Base-by-base conservation (phyloP, 2,329 filamentous ascomycete species). In the Shiraia sp. region DNA sequence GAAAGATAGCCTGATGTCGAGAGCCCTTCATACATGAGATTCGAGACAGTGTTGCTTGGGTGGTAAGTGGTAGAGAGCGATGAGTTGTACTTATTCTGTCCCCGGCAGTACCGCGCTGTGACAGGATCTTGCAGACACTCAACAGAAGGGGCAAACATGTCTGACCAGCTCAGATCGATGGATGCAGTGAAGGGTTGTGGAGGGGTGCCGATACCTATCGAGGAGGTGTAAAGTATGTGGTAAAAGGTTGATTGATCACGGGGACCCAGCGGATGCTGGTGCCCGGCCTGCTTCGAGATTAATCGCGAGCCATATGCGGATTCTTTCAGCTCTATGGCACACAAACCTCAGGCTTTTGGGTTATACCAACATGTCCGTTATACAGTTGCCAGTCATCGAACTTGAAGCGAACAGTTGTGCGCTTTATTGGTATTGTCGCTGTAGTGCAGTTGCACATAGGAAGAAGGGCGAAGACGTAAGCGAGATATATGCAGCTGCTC, bases 381-480 rank as follows among this genome's bases (percentile, higher is more conserved):
- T 38, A 38, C 19, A 38, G 28, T 38, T 38, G 27, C 27, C 27
- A 38, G 28, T 38, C 36, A 29, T 38, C 36, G 28, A 38, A 38
- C 32, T 38, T 38, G 36, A 38, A 38, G 36, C 36, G 36, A 38
- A 38, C 23, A 14, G 36, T 38, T 32, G 36, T 38, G 36, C 36
- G 36, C 27, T 32, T 38, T 27, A 38, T 38, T 32, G 27, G 36
- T 38, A 38, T 32, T 14, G 36, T 38, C 28, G 27, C 36, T 32
- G 28, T 38, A 23, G 27, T 29, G 28, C 27, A 17, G 36, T 29
- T 38, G 27, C 36, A 38, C 36, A 38, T 10, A 32, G 36, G 28
- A 38, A 38, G 36, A 38, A 38, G 36, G 36, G 19, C 27, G 27
- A 32, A 32, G 27, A 38, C 25, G 28, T 25, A 29, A 9, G 32